These are phyloP conservation scores for Epithele typhae DNA, from an alignment of 768 basidiomycete species.

Conservation along the genomic window DNA sequence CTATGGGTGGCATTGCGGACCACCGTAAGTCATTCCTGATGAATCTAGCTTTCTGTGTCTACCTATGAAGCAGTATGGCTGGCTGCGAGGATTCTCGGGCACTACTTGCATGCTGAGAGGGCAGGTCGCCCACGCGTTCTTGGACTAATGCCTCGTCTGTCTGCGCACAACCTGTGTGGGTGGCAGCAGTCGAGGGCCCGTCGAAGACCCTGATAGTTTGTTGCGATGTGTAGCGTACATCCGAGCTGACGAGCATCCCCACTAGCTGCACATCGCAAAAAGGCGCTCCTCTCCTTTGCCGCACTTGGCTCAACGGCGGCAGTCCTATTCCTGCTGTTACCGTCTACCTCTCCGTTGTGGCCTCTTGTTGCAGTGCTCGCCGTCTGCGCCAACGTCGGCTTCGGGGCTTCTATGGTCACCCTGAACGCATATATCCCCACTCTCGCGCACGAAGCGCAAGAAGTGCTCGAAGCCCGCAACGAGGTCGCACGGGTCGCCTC, in stretches of 20 bases:
- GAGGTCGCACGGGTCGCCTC: slow-evolving; percentile 22
- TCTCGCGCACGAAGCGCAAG: slow-evolving; percentile 62
- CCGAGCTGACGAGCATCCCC: too few relatives aligned
- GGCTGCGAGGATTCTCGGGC: too few relatives aligned
- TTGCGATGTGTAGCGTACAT: too few relatives aligned
- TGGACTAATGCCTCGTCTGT: too few relatives aligned
- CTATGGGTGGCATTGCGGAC: slow-evolving; percentile 90
- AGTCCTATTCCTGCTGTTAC: slow-evolving; percentile 65
- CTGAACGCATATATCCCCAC: slow-evolving; percentile 86
- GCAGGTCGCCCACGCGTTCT: too few relatives aligned
- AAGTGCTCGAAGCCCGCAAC: slow-evolving; percentile 41
- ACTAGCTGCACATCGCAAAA: slow-evolving; percentile 67
- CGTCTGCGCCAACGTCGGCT: slow-evolving; percentile 77
- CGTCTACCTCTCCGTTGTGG: slow-evolving; percentile 72
- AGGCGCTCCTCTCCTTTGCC: slow-evolving; percentile 73
- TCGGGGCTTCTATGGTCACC: slow-evolving; percentile 83
- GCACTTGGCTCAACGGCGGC: slow-evolving; percentile 65
- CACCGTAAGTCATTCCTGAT: slow-evolving; percentile 52
- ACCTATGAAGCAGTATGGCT: too few relatives aligned
- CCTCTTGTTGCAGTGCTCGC: slow-evolving; percentile 63
- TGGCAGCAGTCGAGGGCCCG: too few relatives aligned
- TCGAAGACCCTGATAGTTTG: too few relatives aligned
- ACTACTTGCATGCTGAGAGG: too few relatives aligned
- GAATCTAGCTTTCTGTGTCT: too few relatives aligned
- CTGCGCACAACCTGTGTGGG: too few relatives aligned